These are phyloP conservation scores for Ceratopteris richardii DNA, from an alignment of 75 land plant genomes.

Conservation along the genomic window DNA sequence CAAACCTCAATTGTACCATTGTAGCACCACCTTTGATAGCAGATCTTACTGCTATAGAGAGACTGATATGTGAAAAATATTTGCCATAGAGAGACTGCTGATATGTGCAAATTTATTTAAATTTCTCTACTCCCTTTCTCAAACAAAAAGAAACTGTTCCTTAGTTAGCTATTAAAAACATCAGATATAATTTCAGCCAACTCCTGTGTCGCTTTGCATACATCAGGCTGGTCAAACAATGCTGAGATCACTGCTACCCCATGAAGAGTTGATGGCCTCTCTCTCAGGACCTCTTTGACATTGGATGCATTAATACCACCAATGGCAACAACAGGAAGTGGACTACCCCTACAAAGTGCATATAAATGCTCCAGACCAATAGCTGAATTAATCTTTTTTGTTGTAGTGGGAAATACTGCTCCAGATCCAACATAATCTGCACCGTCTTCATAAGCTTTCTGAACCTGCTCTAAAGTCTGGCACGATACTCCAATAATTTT, in stretches of 20 bases:
- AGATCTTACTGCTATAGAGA: slow-evolving; percentile 73
- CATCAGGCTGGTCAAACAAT: slow-evolving; percentile 38
- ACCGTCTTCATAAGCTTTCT: slow-evolving; percentile 65
- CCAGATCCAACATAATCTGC: slow-evolving; percentile 92
- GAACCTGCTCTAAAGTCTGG: slow-evolving; percentile 77
- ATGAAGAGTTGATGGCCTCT: slow-evolving; percentile 44
- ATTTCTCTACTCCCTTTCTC: no score
- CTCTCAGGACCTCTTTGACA: slow-evolving; percentile 48
- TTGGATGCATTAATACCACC: slow-evolving; percentile 65
- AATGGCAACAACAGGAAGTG: slow-evolving; percentile 84
- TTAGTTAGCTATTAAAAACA: no score
- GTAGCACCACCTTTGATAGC: slow-evolving; percentile 94
- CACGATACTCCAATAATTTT: slow-evolving; percentile 62
- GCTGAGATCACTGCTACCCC: slow-evolving; percentile 93
- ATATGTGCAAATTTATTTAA: no score
- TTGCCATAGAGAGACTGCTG: no score
- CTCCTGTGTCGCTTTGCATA: no score
- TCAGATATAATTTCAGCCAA: no score
- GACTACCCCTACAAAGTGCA: slow-evolving; percentile 56
- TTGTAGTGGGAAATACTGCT: slow-evolving; percentile 75
- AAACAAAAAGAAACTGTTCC: no score
- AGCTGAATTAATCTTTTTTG: slow-evolving; percentile 68
- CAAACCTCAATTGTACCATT: slow-evolving; percentile 79
- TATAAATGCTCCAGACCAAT: slow-evolving; percentile 63
- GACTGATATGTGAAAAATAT: no score